Evolutionary conservation across 148 eudicot genomes (phyloP).

Genomic region (Selenicereus undatus): DNA sequence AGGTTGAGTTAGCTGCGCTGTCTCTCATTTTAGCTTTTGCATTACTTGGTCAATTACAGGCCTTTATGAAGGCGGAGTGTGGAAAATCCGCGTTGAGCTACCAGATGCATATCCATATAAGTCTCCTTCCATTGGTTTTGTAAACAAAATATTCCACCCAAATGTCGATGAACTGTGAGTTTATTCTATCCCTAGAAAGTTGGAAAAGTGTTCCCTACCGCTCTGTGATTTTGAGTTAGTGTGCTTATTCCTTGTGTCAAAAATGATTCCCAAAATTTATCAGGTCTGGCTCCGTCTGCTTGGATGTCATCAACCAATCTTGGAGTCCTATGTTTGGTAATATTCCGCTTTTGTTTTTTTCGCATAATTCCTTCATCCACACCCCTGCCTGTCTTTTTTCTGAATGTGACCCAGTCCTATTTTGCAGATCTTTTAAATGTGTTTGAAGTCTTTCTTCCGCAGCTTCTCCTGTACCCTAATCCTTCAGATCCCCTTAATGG

Average conservation of each 20-base stretch:
- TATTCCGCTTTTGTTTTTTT: not conserved
- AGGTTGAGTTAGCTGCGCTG: not conserved
- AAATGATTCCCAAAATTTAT: constrained; percentile 12
- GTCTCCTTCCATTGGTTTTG: constrained; percentile 81
- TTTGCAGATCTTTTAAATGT: constrained; percentile 60
- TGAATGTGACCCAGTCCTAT: constrained; percentile 2
- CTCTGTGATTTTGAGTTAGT: not conserved
- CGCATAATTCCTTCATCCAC: not conserved
- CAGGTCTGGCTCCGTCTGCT: constrained; percentile 93
- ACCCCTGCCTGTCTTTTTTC: not conserved
- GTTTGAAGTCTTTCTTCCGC: constrained; percentile 77
- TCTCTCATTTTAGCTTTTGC: not conserved
- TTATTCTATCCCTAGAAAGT: constrained; percentile 1
- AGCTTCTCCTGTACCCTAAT: constrained; percentile 68
- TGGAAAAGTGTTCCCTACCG: not conserved
- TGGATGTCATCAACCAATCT: constrained; percentile 90
- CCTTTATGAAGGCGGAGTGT: constrained; percentile 78
- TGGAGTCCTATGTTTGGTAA: constrained; percentile 98
- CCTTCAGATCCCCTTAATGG: constrained; percentile 78
- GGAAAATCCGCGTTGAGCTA: constrained; percentile 83
- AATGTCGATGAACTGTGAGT: constrained; percentile 89
- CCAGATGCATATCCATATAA: constrained; percentile 91
- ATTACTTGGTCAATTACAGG: constrained; percentile 36
- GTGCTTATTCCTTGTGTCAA: not conserved
- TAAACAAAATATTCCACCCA: constrained; percentile 81